Evolutionary conservation across 164 flowering plant species (phyloP).

Genomic region (Chimonanthus salicifolius): DNA sequence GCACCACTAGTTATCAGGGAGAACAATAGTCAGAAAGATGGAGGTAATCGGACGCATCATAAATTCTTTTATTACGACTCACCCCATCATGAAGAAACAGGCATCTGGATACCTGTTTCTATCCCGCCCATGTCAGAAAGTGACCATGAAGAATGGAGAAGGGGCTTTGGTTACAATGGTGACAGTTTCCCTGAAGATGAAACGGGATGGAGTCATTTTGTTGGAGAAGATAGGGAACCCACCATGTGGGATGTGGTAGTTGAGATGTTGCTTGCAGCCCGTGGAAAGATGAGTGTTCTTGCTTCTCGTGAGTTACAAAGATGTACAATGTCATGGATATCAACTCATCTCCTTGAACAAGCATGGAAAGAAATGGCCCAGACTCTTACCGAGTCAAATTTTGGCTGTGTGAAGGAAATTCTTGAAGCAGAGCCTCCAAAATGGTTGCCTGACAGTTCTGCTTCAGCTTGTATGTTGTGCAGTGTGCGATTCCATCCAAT

Average conservation of each 20-base stretch:
- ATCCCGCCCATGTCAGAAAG: slow-evolving; percentile 88
- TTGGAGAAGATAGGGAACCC: slow-evolving; percentile 61
- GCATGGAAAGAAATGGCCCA: slow-evolving; percentile 97
- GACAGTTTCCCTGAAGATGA: slow-evolving; percentile 83
- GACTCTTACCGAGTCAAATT: slow-evolving; percentile 73
- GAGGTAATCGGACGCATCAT: slow-evolving; percentile 27
- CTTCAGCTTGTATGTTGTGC: slow-evolving; percentile 92
- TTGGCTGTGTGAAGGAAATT: slow-evolving; percentile 48
- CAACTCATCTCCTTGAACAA: slow-evolving; percentile 62
- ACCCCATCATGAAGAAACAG: slow-evolving; percentile 84
- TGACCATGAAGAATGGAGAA: slow-evolving; percentile 60
- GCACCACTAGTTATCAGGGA: no score
- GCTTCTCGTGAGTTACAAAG: slow-evolving; percentile 52
- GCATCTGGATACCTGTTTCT: slow-evolving; percentile 95
- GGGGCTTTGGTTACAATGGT: slow-evolving; percentile 51
- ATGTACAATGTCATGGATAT: slow-evolving; percentile 43
- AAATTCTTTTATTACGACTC: slow-evolving; percentile 73
- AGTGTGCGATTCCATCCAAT: slow-evolving; percentile 86
- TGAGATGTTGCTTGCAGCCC: slow-evolving; percentile 82
- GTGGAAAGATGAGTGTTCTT: slow-evolving; percentile 65
- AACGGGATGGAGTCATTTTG: slow-evolving; percentile 61
- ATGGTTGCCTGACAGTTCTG: slow-evolving; percentile 92
- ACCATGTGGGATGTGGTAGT: slow-evolving; percentile 95
- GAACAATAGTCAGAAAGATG: slow-evolving; percentile 1
- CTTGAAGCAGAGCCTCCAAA: slow-evolving; percentile 92